These are phyloP conservation scores for Colletotrichum sp. DNA, from an alignment of 2,329 filamentous ascomycete genomes.

Conservation along the genomic window DNA sequence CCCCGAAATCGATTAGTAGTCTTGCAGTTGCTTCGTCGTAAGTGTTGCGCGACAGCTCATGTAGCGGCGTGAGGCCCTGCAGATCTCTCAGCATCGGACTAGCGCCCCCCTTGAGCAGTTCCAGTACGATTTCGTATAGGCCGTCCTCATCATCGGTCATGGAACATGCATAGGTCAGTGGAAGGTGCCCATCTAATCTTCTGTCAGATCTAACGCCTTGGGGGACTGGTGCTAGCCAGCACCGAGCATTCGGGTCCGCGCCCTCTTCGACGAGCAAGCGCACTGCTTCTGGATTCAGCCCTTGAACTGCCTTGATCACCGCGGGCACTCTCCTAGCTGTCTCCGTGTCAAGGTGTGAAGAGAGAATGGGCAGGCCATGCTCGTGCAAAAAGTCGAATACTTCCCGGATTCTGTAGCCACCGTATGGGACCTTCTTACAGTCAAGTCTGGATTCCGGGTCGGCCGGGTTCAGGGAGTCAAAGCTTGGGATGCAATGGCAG, in stretches of 20 bases:
- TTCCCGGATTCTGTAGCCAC: background rate
- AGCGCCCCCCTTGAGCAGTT: background rate
- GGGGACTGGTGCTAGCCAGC: background rate
- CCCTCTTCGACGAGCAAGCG: background rate
- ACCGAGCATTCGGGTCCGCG: background rate
- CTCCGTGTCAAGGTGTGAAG: background rate
- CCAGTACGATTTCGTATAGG: background rate
- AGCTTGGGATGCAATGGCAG: background rate
- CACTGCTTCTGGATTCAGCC: background rate
- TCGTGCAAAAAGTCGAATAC: background rate
- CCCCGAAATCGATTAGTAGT: conserved; percentile 18
- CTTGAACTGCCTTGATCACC: background rate
- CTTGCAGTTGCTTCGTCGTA: background rate
- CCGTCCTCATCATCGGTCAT: background rate
- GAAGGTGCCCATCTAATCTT: background rate
- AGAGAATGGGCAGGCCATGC: background rate
- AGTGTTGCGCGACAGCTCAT: background rate
- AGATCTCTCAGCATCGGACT: background rate
- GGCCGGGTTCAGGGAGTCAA: background rate
- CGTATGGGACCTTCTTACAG: background rate
- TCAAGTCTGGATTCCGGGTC: background rate
- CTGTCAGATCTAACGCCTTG: background rate
- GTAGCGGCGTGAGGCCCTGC: background rate
- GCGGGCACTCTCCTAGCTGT: background rate
- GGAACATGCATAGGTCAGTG: background rate